These are phyloP conservation scores for Porphyrellus cyaneotinctus DNA, from an alignment of 768 basidiomycete species.

Conservation along the genomic window DNA sequence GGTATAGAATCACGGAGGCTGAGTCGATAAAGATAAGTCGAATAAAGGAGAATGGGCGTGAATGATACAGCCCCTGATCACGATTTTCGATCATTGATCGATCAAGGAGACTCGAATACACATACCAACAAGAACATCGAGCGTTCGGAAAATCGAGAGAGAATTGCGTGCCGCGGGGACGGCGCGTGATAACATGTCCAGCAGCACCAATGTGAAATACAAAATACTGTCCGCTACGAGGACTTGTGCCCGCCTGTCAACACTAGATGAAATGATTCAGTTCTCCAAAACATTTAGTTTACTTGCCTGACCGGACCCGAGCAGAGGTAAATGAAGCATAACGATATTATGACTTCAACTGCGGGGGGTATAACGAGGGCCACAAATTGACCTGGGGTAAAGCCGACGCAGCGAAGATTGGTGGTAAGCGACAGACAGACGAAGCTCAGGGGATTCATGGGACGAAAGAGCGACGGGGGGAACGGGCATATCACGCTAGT, in stretches of 20 bases:
- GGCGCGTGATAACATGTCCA: slow-evolving; percentile 58
- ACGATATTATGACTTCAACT: slow-evolving; percentile 58
- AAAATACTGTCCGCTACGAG: slow-evolving; percentile 59
- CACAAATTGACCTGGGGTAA: slow-evolving; percentile 43
- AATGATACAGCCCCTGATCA: slow-evolving; percentile 50
- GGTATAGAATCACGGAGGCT: slow-evolving; percentile 48
- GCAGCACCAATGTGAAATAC: slow-evolving; percentile 54
- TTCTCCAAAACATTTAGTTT: not conserved
- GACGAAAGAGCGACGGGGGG: slow-evolving; percentile 13
- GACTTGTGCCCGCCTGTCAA: slow-evolving; percentile 44
- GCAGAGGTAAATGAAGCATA: slow-evolving; percentile 48
- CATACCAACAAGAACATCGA: slow-evolving; percentile 65
- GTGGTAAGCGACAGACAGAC: slow-evolving; percentile 66
- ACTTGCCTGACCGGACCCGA: slow-evolving; percentile 49
- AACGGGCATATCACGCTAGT: slow-evolving; percentile 35
- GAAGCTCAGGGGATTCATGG: slow-evolving; percentile 42
- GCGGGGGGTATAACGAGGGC: slow-evolving; percentile 59
- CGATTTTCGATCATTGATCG: not conserved
- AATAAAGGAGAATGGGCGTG: slow-evolving; percentile 62
- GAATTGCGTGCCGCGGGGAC: slow-evolving; percentile 48
- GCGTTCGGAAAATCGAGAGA: slow-evolving; percentile 41
- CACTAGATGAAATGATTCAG: slow-evolving; percentile 1
- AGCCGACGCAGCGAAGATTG: slow-evolving; percentile 65
- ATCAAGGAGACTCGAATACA: slow-evolving; percentile 1
- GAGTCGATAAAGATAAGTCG: slow-evolving; percentile 57